Evolutionary conservation across 164 flowering plant genomes (phyloP).

Genomic region (Vitis rupestris): DNA sequence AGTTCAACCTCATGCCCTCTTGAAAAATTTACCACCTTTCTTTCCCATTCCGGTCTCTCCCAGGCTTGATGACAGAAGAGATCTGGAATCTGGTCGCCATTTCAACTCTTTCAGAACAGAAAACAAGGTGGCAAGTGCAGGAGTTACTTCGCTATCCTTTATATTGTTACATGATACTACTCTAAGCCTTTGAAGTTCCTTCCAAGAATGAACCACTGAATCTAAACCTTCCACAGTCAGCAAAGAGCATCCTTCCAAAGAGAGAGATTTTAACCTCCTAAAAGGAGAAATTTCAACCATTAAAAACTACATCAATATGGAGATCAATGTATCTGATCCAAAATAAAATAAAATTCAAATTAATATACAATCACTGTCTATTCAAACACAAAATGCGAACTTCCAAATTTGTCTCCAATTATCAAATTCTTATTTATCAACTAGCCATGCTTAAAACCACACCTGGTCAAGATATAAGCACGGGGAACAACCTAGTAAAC

Average conservation of each 20-base stretch:
- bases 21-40: constrained; percentile 65
- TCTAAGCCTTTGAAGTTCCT: constrained; percentile 73
- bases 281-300: constrained; percentile 16
- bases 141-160: constrained; percentile 69
- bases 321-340: not conserved
- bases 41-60: constrained; percentile 61
- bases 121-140: constrained; percentile 66
- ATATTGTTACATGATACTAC: constrained; percentile 84
- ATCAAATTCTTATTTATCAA: not conserved
- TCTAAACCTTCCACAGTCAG: constrained; percentile 80
- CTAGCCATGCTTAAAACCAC: not conserved
- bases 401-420: not conserved
- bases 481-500: not conserved
- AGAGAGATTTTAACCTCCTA: constrained; percentile 77
- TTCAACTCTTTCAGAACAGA: constrained; percentile 73
- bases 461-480: not conserved
- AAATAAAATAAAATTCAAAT: too few relatives aligned
- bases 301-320: not conserved
- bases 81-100: constrained; percentile 87
- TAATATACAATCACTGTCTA: not conserved
- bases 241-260: constrained; percentile 84
- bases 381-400: not conserved
- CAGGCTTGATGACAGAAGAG: constrained; percentile 63
- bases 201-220: constrained; percentile 70
- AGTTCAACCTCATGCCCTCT: constrained; percentile 36